phyloP scores from a whole-genome alignment of 495 filamentous ascomycete species.

The Penicillium bialowiezense region DNA sequence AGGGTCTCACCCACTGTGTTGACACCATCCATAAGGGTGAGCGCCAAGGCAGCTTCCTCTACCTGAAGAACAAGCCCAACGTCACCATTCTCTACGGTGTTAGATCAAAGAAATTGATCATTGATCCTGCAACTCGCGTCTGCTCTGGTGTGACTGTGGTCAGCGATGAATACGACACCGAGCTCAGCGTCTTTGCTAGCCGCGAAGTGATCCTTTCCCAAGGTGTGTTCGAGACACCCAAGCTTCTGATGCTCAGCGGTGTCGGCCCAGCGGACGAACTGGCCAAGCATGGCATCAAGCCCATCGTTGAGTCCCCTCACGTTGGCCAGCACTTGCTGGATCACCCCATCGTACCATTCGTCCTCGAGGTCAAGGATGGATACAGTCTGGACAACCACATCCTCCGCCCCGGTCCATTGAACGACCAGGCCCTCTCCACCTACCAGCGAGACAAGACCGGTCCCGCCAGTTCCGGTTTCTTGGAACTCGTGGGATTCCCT shows the following conservation, averaged over 20 bases:
- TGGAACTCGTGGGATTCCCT: constrained; percentile 56
- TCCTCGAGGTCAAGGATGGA: constrained; percentile 55
- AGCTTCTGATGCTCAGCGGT: constrained; percentile 49
- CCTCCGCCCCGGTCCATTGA: constrained; percentile 45
- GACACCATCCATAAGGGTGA: constrained; percentile 58
- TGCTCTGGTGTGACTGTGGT: constrained; percentile 50
- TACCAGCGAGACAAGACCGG: constrained; percentile 51
- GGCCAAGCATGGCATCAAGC: constrained; percentile 43
- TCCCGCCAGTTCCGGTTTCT: constrained; percentile 47
- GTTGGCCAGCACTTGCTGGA: constrained; percentile 61
- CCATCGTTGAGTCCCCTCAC: constrained; percentile 42
- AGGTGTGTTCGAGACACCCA: constrained; percentile 45
- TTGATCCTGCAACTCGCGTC: constrained; percentile 37
- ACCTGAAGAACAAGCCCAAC: constrained; percentile 54
- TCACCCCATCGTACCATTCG: constrained; percentile 53
- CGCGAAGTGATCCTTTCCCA: constrained; percentile 46
- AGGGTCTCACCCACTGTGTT: constrained; percentile 52
- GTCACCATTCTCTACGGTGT: constrained; percentile 48
- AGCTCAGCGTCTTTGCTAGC: constrained; percentile 33
- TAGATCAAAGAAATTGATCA: constrained; percentile 52
- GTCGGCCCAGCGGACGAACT: constrained; percentile 46
- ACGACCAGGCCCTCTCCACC: constrained; percentile 41
- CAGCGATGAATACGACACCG: constrained; percentile 20
- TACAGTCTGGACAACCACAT: constrained; percentile 52
- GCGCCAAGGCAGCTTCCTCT: constrained; percentile 52